Percentiles rank a stretch among this genome's conserved stretches.
phyloP scores from a whole-genome alignment of 129 eudicot species.

The Flaveria ramosissima region DNA sequence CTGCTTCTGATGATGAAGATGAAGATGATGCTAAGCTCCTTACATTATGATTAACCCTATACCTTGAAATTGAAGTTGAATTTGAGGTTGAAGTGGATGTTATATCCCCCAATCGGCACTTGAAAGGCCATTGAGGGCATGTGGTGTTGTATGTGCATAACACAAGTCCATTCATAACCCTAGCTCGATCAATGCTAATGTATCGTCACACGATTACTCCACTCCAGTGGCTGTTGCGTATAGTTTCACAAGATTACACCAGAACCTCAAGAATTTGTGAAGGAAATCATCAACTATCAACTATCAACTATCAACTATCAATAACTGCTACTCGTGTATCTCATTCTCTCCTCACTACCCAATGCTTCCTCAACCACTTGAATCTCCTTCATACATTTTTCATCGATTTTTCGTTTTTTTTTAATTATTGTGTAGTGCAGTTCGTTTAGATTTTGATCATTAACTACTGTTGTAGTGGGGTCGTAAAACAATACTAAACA shows the following conservation, averaged over 20 bases:
- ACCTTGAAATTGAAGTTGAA: conserved; percentile 19
- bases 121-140: conserved; percentile 19
- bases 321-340: too few species aligned
- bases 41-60: not conserved
- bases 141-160: conserved; percentile 25
- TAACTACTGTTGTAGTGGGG: too few species aligned
- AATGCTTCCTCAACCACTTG: not conserved
- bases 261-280: not conserved
- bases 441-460: too few species aligned
- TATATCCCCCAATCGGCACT: not conserved
- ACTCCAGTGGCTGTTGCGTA: too few species aligned
- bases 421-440: too few species aligned
- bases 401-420: not conserved
- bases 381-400: conserved; percentile 6
- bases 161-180: conserved; percentile 40
- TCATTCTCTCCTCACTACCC: too few species aligned
- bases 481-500: too few species aligned
- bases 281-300: too few species aligned
- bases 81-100: conserved; percentile 1
- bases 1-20: conserved; percentile 23
- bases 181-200: not conserved
- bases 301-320: too few species aligned
- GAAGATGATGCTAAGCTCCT: conserved; percentile 23
- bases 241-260: too few species aligned
- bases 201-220: too few species aligned